These are phyloP conservation scores for Cymbopogon flexuosus DNA, from an alignment of 202 grass and related monocot species.

Conservation along the genomic window DNA sequence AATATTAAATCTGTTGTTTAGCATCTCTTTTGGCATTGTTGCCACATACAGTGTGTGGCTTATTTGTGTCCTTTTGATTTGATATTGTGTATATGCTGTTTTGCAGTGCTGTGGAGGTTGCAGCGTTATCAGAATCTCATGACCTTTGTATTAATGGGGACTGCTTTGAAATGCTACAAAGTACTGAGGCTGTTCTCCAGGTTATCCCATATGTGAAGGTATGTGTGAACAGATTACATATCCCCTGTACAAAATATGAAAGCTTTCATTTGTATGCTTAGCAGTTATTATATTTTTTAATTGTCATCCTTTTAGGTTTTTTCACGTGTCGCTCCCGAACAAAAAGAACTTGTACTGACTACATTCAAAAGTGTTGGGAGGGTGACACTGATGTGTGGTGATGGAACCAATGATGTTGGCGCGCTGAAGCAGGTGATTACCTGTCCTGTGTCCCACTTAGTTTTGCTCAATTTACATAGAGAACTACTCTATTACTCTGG, in stretches of 20 bases:
- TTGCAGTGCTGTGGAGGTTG: constrained; percentile 66
- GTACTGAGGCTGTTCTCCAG: constrained; percentile 69
- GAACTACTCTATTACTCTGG: background rate
- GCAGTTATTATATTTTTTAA: background rate
- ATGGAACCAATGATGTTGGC: constrained; percentile 99
- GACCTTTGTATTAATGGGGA: constrained; percentile 96
- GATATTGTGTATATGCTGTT: constrained; percentile 29
- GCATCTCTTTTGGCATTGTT: background rate
- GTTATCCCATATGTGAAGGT: constrained; percentile 98
- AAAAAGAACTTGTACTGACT: constrained; percentile 99
- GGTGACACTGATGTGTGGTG: constrained; percentile 97
- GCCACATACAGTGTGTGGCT: background rate
- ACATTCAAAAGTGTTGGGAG: constrained; percentile 98
- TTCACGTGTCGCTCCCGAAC: constrained; percentile 93
- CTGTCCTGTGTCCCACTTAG: background rate
- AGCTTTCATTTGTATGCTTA: background rate
- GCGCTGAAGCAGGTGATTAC: constrained; percentile 87
- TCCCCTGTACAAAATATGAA: constrained; percentile 8
- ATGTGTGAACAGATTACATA: constrained; percentile 5
- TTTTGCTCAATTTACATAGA: background rate
- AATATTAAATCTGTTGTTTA: constrained; percentile 1
- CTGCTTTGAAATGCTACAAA: constrained; percentile 97
- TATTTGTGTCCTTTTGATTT: constrained; percentile 24
- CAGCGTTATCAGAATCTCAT: constrained; percentile 59
- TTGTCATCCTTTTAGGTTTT: constrained; percentile 63